phyloP scores from a whole-genome alignment of 768 basidiomycete species.

The Leccinum boreale region DNA sequence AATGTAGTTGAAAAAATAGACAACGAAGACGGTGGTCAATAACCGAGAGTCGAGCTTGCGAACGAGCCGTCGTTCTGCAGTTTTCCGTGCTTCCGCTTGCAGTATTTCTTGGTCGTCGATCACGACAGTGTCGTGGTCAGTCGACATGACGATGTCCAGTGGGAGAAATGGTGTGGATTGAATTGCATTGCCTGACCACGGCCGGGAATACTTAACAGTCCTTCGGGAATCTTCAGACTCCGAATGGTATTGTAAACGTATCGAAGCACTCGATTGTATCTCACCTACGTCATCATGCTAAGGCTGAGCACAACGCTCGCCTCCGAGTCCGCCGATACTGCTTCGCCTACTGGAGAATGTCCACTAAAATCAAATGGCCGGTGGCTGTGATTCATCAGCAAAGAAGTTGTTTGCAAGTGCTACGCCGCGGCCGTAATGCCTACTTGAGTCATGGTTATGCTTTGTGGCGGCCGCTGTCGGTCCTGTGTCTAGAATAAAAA shows the following conservation, averaged over 20 bases:
- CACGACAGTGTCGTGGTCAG: background rate
- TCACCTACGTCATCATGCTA: background rate
- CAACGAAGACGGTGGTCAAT: constrained; percentile 54
- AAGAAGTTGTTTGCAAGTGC: background rate
- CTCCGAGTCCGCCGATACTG: background rate
- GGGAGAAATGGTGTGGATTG: background rate
- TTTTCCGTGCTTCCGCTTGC: constrained; percentile 5
- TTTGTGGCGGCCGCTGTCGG: too few species aligned
- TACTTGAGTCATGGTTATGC: too few species aligned
- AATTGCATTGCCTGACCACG: background rate
- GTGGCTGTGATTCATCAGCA: background rate
- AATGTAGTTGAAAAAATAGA: constrained; percentile 68
- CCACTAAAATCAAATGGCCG: background rate
- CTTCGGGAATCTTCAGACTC: background rate
- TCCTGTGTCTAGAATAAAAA: background rate
- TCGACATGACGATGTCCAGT: constrained; percentile 10
- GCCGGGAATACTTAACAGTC: background rate
- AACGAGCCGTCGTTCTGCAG: constrained; percentile 36
- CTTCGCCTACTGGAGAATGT: background rate
- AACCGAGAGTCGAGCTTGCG: constrained; percentile 55
- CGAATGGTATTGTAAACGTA: background rate
- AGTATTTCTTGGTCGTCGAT: background rate
- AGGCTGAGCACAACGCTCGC: background rate
- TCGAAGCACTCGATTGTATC: background rate
- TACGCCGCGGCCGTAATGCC: too few species aligned